These are phyloP conservation scores for Raddia distichophylla DNA, from an alignment of 176 grass and related monocot species.

Conservation along the genomic window DNA sequence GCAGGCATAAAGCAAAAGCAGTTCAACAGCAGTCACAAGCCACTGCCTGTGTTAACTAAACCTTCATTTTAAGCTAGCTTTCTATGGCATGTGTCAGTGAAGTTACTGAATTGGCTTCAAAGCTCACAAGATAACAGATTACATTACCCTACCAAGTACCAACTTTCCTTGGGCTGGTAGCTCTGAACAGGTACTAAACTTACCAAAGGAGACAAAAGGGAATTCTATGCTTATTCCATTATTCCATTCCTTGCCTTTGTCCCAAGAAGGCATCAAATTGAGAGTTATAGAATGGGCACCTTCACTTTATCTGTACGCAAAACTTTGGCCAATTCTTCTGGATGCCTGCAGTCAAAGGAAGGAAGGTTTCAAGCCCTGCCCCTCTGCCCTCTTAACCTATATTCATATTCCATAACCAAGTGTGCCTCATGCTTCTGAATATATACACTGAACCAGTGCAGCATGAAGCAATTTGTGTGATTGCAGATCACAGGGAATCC, in stretches of 20 bases:
- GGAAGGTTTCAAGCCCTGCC: slow-evolving; percentile 52
- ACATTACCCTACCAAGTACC: slow-evolving; percentile 29
- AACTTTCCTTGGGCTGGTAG: slow-evolving; percentile 50
- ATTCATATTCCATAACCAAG: slow-evolving; percentile 47
- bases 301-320: slow-evolving; percentile 59
- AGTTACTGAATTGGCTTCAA: slow-evolving; percentile 50
- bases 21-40: background rate
- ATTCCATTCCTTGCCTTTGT: slow-evolving; percentile 75
- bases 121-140: slow-evolving; percentile 38
- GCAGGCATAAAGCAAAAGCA: slow-evolving; percentile 40
- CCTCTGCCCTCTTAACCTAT: slow-evolving; percentile 38
- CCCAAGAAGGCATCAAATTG: slow-evolving; percentile 63
- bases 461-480: slow-evolving; percentile 31
- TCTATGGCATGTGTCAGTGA: slow-evolving; percentile 33
- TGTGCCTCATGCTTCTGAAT: slow-evolving; percentile 26
- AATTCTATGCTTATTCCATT: slow-evolving; percentile 84
- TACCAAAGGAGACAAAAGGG: slow-evolving; percentile 80
- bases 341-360: slow-evolving; percentile 85
- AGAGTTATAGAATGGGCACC: slow-evolving; percentile 56
- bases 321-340: slow-evolving; percentile 73
- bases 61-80: slow-evolving; percentile 37
- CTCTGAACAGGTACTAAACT: slow-evolving; percentile 80
- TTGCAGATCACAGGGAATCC: slow-evolving; percentile 17
- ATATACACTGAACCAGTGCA: slow-evolving; percentile 18
- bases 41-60: background rate